Percentiles rank a stretch among this genome's conserved stretches.
Evolutionary conservation across 2,329 filamentous ascomycete species (phyloP).

Genomic region (Pseudogymnoascus sp.): DNA sequence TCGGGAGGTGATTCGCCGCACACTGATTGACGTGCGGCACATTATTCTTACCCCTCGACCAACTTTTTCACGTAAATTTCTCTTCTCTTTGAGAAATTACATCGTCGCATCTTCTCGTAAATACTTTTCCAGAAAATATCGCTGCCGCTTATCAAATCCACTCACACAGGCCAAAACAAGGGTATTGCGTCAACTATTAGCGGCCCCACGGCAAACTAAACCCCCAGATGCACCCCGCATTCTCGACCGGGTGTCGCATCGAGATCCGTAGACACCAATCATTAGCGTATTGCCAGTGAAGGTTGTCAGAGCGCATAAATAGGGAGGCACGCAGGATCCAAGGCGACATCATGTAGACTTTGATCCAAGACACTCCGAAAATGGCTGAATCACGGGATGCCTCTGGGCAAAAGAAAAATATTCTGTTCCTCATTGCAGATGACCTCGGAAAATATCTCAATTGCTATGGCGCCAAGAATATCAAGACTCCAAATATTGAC

Average conservation of each 20-base stretch:
- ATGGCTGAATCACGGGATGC: not conserved
- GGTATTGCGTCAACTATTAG: not conserved
- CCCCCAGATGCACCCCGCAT: not conserved
- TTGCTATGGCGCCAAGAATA: constrained; percentile 31
- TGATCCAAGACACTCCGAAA: not conserved
- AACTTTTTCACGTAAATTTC: no score
- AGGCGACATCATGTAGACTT: not conserved
- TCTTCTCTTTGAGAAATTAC: no score
- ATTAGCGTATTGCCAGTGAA: not conserved
- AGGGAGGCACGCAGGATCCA: not conserved
- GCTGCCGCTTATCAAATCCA: no score
- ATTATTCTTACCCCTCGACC: no score
- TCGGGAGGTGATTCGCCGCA: no score
- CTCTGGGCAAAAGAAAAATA: constrained; percentile 26
- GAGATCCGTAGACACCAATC: not conserved
- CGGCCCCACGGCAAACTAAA: not conserved
- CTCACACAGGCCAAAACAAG: not conserved
- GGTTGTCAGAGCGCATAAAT: not conserved
- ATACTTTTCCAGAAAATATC: no score
- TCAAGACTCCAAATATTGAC: constrained; percentile 39
- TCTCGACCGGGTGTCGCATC: not conserved
- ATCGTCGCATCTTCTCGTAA: no score
- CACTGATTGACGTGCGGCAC: no score
- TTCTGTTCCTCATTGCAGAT: constrained; percentile 39
- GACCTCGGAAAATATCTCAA: constrained; percentile 37